Percentiles rank a stretch among this genome's conserved stretches.
Conservation (phyloP, 1,284 basidiomycete species). For the Xerocomus minutiporus region DNA sequence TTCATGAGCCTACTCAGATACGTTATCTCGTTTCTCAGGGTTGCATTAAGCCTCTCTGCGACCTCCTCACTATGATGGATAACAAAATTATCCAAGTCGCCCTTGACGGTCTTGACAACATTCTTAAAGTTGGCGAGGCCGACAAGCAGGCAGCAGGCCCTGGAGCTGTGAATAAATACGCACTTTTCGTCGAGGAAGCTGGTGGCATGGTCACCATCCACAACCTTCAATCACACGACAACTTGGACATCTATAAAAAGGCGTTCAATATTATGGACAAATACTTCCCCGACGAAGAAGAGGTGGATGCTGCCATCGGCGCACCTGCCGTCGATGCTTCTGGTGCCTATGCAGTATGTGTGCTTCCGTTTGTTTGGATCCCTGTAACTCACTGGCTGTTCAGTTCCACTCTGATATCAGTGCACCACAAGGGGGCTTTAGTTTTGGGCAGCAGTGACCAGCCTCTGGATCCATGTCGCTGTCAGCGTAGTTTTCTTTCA, state of each 20-base stretch:
- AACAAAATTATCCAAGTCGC: conserved; percentile 99
- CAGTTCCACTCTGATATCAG: conserved; percentile 79
- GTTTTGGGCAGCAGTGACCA: conserved; percentile 61
- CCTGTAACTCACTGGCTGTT: conserved; percentile 8
- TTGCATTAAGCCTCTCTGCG: conserved; percentile 98
- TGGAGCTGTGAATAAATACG: conserved; percentile 89
- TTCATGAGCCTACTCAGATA: conserved; percentile 96
- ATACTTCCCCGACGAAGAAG: conserved; percentile 86
- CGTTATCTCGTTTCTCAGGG: conserved; percentile 97
- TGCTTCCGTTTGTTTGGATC: conserved; percentile 5
- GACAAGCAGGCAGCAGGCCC: conserved; percentile 86
- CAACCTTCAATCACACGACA: conserved; percentile 99
- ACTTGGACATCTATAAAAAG: conserved; percentile 99
- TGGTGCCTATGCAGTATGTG: conserved; percentile 85
- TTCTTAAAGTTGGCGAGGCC: conserved; percentile 96
- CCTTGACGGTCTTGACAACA: conserved; percentile 97
- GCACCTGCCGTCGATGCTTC: conserved; percentile 82
- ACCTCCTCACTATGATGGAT: conserved; percentile 95
- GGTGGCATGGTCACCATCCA: conserved; percentile 99
- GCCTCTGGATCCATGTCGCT: conserved; percentile 3
- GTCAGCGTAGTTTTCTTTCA: conserved; percentile 7
- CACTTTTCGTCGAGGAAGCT: conserved; percentile 93
- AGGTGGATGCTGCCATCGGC: conserved; percentile 74
- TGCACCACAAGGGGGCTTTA: conserved; percentile 93
- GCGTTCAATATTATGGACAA: conserved; percentile 99